These are phyloP conservation scores for Apiospora kogelbergensis DNA, from an alignment of 2,329 filamentous ascomycete genomes.

Conservation along the genomic window DNA sequence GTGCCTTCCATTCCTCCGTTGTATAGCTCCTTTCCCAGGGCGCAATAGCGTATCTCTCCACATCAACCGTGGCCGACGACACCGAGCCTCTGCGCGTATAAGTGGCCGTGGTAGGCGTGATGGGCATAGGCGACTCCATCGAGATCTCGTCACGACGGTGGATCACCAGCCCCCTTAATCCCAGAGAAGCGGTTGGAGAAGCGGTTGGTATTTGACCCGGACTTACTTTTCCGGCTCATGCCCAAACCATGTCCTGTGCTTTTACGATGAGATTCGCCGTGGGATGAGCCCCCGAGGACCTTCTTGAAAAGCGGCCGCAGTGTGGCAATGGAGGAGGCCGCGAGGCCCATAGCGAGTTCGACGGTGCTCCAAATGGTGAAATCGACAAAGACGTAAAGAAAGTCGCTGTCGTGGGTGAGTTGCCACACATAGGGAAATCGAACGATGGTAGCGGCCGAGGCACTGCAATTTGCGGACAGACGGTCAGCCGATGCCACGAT, in stretches of 20 bases:
- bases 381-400: slow-evolving; percentile 40
- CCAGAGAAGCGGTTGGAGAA: not conserved
- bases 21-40: not conserved
- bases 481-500: not conserved
- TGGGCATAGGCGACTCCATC: not conserved
- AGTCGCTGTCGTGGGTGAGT: slow-evolving; percentile 35
- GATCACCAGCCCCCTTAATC: not conserved
- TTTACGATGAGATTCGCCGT: not conserved
- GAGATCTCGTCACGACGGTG: slow-evolving; percentile 1
- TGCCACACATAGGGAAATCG: slow-evolving; percentile 42
- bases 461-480: slow-evolving; percentile 23
- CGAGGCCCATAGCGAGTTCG: slow-evolving; percentile 41
- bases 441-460: slow-evolving; percentile 41
- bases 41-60: slow-evolving; percentile 3
- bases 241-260: not conserved
- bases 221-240: not conserved
- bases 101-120: not conserved
- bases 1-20: not conserved
- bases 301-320: slow-evolving; percentile 34
- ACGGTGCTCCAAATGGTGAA: slow-evolving; percentile 44
- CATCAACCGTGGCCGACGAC: not conserved
- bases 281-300: slow-evolving; percentile 14
- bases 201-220: not conserved
- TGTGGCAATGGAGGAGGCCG: slow-evolving; percentile 38
- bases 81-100: not conserved